Percentiles rank a stretch among this genome's conserved stretches.
Evolutionary conservation across 2,329 filamentous ascomycete genomes (phyloP).

Genomic region (Alternaria panax): DNA sequence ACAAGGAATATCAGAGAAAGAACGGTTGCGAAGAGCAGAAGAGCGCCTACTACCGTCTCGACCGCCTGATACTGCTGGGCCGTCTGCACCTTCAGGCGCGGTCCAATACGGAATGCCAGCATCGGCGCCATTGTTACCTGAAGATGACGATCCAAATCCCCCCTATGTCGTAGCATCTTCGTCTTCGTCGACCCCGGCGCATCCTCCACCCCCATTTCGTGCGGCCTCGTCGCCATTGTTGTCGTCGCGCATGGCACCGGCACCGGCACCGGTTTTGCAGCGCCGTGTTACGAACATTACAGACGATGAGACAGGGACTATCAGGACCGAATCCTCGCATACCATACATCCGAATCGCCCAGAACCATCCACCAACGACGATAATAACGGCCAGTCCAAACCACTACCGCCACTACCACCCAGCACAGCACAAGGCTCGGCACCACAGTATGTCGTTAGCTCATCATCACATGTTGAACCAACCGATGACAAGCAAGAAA

Average conservation of each 20-base stretch:
- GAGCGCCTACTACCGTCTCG: slow-evolving; percentile 81
- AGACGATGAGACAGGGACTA: slow-evolving; percentile 24
- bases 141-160: slow-evolving; percentile 39
- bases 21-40: slow-evolving; percentile 79
- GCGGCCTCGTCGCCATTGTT: slow-evolving; percentile 21
- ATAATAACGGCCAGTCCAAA: slow-evolving; percentile 21
- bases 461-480: slow-evolving; percentile 46
- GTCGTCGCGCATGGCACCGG: slow-evolving; percentile 12
- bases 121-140: slow-evolving; percentile 47
- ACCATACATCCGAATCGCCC: slow-evolving; percentile 30
- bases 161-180: slow-evolving; percentile 33
- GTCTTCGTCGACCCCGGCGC: slow-evolving; percentile 29
- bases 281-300: slow-evolving; percentile 18
- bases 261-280: slow-evolving; percentile 20
- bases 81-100: slow-evolving; percentile 53
- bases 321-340: slow-evolving; percentile 31
- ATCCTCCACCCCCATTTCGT: slow-evolving; percentile 39
- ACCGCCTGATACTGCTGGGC: slow-evolving; percentile 63
- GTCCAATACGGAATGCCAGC: slow-evolving; percentile 36
- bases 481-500: slow-evolving; percentile 80
- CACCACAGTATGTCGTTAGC: slow-evolving; percentile 37
- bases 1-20: slow-evolving; percentile 77
- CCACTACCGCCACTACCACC: slow-evolving; percentile 33
- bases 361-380: slow-evolving; percentile 11
- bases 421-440: slow-evolving; percentile 22